Conservation (phyloP, 768 basidiomycete species). For the Termitomyces sp. region DNA sequence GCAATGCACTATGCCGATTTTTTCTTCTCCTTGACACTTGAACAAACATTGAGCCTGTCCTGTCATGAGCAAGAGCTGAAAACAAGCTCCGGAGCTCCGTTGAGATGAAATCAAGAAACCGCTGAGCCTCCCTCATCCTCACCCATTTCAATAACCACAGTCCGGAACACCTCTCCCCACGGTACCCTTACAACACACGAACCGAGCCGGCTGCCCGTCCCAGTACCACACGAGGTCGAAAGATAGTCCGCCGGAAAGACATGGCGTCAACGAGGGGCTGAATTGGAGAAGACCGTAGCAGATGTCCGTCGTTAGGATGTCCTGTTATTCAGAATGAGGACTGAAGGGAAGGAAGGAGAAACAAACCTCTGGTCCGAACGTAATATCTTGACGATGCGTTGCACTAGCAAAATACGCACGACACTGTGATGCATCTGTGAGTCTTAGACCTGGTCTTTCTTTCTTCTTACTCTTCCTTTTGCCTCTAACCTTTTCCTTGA, state of each 20-base stretch:
- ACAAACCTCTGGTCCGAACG: conserved; percentile 58
- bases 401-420: conserved; percentile 55
- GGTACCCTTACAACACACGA: conserved; percentile 57
- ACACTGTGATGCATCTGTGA: background rate
- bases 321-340: conserved; percentile 33
- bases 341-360: background rate
- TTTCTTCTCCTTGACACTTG: too few relatives aligned
- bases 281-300: conserved; percentile 86
- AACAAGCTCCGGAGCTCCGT: background rate
- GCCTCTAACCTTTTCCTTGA: conserved; percentile 1
- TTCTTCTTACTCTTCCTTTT: conserved; percentile 6
- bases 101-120: background rate
- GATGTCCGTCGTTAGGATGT: conserved; percentile 77
- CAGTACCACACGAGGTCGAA: conserved; percentile 87
- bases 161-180: conserved; percentile 52
- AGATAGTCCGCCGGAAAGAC: conserved; percentile 77
- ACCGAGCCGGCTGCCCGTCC: conserved; percentile 90
- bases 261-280: conserved; percentile 58
- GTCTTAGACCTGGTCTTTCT: background rate
- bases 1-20: too few relatives aligned
- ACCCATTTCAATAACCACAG: conserved; percentile 50
- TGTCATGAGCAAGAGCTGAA: too few relatives aligned
- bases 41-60: too few relatives aligned
- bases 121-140: conserved; percentile 15
- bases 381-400: conserved; percentile 53